Evolutionary conservation across 768 basidiomycete genomes (phyloP).

Genomic region (Hygrophoropsis aurantiaca): DNA sequence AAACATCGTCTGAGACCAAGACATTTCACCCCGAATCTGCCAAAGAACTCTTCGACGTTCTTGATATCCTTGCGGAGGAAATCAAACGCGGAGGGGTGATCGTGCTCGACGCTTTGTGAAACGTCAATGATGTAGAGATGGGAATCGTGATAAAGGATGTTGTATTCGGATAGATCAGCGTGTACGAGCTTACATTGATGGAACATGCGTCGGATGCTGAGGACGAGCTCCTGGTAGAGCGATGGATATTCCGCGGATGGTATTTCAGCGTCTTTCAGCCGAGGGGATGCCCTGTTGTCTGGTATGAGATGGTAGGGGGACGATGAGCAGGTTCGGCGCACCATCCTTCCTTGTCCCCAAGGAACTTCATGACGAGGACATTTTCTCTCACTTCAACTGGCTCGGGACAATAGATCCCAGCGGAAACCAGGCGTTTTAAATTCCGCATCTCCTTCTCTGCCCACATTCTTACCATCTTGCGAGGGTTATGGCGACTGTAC

Average conservation of each 20-base stretch:
- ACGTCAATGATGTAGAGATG: conserved; percentile 96
- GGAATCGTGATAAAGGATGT: conserved; percentile 81
- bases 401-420: conserved; percentile 84
- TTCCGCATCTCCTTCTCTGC: conserved; percentile 99
- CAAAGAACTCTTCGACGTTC: conserved; percentile 93
- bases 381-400: conserved; percentile 95
- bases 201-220: conserved; percentile 81
- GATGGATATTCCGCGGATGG: conserved; percentile 46
- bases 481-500: conserved; percentile 85
- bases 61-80: conserved; percentile 91
- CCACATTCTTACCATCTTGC: conserved; percentile 99
- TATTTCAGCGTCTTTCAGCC: conserved; percentile 85
- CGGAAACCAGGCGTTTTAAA: conserved; percentile 77
- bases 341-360: conserved; percentile 84
- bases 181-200: conserved; percentile 92
- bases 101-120: conserved; percentile 97
- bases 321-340: conserved; percentile 36
- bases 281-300: conserved; percentile 77
- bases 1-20: conserved; percentile 83
- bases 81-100: conserved; percentile 95
- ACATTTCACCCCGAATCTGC: conserved; percentile 66
- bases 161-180: conserved; percentile 98
- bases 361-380: conserved; percentile 92
- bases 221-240: conserved; percentile 79
- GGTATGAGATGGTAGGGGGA: conserved; percentile 4